phyloP scores from a whole-genome alignment of 805 yeast species.

The Vanderwaltozyma tropicalis region DNA sequence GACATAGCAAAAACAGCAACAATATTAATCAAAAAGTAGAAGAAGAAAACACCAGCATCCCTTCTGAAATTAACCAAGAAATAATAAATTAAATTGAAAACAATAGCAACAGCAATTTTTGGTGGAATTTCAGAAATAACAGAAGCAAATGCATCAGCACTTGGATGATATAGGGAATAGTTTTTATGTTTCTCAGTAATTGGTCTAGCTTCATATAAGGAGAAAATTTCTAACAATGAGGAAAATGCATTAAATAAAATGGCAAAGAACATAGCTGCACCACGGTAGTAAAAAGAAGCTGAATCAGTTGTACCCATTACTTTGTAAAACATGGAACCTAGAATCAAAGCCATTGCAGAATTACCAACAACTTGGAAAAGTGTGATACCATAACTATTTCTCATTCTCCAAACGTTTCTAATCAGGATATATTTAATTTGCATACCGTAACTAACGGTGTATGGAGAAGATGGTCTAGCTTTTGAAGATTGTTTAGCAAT shows the following conservation, averaged over 20 bases:
- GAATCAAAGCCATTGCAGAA: constrained; percentile 39
- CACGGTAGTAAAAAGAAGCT: constrained; percentile 39
- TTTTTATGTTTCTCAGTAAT: constrained; percentile 50
- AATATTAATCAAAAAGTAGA: constrained; percentile 36
- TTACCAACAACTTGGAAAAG: constrained; percentile 34
- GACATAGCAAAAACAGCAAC: constrained; percentile 45
- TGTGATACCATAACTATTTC: constrained; percentile 37
- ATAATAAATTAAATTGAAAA: constrained; percentile 41
- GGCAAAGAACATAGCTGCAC: constrained; percentile 56
- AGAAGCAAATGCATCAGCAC: constrained; percentile 56
- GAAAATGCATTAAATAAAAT: constrained; percentile 51
- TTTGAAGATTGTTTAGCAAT: constrained; percentile 39
- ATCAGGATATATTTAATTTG: constrained; percentile 37
- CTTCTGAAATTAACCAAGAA: constrained; percentile 46
- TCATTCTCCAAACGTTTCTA: constrained; percentile 38
- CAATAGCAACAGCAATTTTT: constrained; percentile 34
- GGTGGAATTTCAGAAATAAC: constrained; percentile 49
- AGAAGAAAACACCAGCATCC: constrained; percentile 45
- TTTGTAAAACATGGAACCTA: constrained; percentile 46
- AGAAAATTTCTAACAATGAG: constrained; percentile 45
- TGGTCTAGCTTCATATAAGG: constrained; percentile 43
- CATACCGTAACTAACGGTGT: constrained; percentile 37
- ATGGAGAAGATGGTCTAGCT: constrained; percentile 36
- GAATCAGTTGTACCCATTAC: constrained; percentile 29
- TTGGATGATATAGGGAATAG: constrained; percentile 49